phyloP scores from a whole-genome alignment of 2,329 filamentous ascomycete genomes.

The Periconia macrospinosa region DNA sequence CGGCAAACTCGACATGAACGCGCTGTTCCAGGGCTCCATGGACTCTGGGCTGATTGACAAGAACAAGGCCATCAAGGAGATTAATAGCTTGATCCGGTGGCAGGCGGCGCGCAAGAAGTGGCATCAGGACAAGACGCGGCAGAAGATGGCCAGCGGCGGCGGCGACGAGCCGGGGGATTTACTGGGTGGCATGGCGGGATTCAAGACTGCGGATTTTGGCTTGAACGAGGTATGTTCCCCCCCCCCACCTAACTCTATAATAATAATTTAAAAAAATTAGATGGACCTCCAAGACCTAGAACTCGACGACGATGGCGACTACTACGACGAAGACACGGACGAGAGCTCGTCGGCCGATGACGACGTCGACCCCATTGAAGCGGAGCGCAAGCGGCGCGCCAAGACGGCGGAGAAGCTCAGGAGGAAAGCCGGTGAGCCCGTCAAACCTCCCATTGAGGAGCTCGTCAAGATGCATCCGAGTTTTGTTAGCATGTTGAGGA shows the following conservation, averaged over 20 bases:
- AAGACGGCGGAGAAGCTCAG: conserved; percentile 80
- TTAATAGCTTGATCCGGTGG: conserved; percentile 86
- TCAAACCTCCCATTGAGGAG: conserved; percentile 77
- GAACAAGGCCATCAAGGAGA: conserved; percentile 73
- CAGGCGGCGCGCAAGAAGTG: conserved; percentile 95
- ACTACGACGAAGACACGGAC: conserved; percentile 53
- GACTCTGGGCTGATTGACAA: conserved; percentile 70
- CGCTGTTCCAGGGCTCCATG: conserved; percentile 80
- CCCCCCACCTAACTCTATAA: not conserved
- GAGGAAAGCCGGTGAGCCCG: conserved; percentile 78
- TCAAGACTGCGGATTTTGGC: conserved; percentile 86
- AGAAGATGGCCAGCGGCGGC: conserved; percentile 95
- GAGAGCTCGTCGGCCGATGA: conserved; percentile 46
- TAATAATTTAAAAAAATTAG: conserved; percentile 32
- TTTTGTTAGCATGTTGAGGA: conserved; percentile 79
- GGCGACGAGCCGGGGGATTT: conserved; percentile 50
- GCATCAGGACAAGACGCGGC: conserved; percentile 95
- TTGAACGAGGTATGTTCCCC: conserved; percentile 66
- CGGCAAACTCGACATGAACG: conserved; percentile 91
- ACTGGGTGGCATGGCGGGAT: conserved; percentile 51
- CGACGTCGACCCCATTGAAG: conserved; percentile 86
- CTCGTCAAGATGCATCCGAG: conserved; percentile 77
- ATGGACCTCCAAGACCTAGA: conserved; percentile 81
- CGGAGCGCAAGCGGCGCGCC: conserved; percentile 76
- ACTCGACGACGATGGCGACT: conserved; percentile 68